phyloP scores from a whole-genome alignment of 2,329 filamentous ascomycete species.

The Pezicula rhizophila region DNA sequence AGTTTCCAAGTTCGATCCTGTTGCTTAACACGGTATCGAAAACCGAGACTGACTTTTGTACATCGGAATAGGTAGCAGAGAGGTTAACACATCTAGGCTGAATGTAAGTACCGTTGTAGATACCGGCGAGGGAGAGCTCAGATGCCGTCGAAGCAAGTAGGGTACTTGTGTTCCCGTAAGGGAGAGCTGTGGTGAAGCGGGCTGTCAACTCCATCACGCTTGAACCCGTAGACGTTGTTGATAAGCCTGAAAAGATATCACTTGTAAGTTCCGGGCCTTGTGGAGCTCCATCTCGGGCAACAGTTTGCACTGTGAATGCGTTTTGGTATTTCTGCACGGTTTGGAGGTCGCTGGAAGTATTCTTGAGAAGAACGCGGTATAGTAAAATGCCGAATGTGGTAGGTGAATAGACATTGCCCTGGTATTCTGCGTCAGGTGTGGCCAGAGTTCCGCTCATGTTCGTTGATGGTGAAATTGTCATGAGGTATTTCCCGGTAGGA shows the following conservation, averaged over 20 bases:
- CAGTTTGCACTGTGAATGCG: not conserved
- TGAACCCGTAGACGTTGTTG: not conserved
- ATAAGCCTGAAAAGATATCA: not conserved
- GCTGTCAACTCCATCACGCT: not conserved
- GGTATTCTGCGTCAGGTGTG: not conserved
- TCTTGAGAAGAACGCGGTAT: slow-evolving; percentile 2
- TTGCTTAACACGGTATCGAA: not conserved
- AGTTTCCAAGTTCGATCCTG: not conserved
- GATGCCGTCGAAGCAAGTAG: not conserved
- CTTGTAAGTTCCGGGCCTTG: not conserved
- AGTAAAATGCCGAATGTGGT: slow-evolving; percentile 4
- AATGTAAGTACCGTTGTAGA: not conserved
- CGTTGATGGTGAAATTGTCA: not conserved
- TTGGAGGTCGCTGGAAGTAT: slow-evolving; percentile 1
- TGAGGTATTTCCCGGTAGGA: slow-evolving; percentile 1
- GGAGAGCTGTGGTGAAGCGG: not conserved
- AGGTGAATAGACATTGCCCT: slow-evolving; percentile 5
- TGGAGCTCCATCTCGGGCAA: not conserved
- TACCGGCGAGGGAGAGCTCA: not conserved
- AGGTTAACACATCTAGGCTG: not conserved
- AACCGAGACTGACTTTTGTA: not conserved
- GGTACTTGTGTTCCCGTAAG: not conserved
- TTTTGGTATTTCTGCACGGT: not conserved
- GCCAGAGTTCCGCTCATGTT: not conserved
- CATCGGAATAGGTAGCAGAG: not conserved